phyloP scores from a whole-genome alignment of 208 protist genomes.

The Histomonas meleagridis region DNA sequence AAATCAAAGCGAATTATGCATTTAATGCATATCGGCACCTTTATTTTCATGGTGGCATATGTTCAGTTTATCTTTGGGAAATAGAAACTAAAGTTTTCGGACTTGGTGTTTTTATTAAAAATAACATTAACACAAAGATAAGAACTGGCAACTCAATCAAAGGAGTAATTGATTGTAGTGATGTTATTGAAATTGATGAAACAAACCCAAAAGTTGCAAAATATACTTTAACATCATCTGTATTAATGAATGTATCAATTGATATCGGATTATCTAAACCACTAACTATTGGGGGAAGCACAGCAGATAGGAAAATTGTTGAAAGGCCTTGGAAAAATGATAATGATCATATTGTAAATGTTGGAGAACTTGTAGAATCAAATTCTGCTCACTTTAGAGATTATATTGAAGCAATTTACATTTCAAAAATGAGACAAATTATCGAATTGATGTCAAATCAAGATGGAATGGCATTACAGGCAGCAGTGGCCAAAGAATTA shows the following conservation, averaged over 20 bases:
- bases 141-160: not conserved
- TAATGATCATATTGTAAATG: constrained; percentile 7
- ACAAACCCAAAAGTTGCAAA: not conserved
- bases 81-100: not conserved
- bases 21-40: not conserved
- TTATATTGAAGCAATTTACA: not conserved
- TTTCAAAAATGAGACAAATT: constrained; percentile 14
- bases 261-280: not conserved
- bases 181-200: constrained; percentile 25
- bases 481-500: not conserved
- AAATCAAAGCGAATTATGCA: not conserved
- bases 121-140: not conserved
- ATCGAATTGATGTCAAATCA: not conserved
- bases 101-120: not conserved
- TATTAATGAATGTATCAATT: not conserved
- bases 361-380: not conserved
- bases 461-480: not conserved
- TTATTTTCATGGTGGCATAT: not conserved
- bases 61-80: constrained; percentile 28
- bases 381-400: not conserved
- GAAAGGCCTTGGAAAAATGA: not conserved
- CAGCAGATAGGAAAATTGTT: not conserved
- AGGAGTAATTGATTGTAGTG: not conserved
- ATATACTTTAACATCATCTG: not conserved
- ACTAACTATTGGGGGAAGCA: not conserved